Evolutionary conservation across 306 rosid genomes (phyloP), one percentile per base, ranked within the genome.

Genomic region (Malus orientalis): DNA sequence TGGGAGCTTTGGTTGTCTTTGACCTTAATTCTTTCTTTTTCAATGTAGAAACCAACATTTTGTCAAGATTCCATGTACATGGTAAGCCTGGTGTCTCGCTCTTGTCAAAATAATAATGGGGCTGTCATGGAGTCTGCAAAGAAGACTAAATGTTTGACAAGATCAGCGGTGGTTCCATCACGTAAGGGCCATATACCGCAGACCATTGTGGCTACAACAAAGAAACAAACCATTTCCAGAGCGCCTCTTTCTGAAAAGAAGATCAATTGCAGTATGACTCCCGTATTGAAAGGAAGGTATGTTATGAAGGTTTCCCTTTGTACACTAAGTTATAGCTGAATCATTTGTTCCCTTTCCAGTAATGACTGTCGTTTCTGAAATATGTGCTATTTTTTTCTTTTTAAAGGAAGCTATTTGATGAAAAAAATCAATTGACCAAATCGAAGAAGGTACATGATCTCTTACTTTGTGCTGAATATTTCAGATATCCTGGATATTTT

Each of bases 21-120:
- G 45, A 44, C 70, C 30, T 61, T 68, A 54, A 12, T 61, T 65
- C 19, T 47, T 76, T 79, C 20, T 57, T 2, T 8, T 54, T 57
- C 18, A 60, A 27, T 69, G 53, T 73, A 95, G 97, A 95, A 82
- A 69, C 91, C 93, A 45, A 73, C 87, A 30, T 80, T 87, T 78
- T 91, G 98, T 84, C 98, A 84, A 90, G 97, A 92, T 79, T 88
- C 97, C 66, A 61, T 90, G 55, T 86, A 88, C 81, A 90, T 90
- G 92, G 62, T 86, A 57, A 91, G 84, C 66, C 86, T 94, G 85
- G 90, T 89, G 20, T 88, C 95, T 74, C 89, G 96, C 55, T 88
- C 88, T 68, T 88, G 88, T 84, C 93, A 81, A 85, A 71, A 66
- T 44, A 76, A 64, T 27, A 67, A 76, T 65, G 78, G 12, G 63